Percentiles rank a stretch among this genome's conserved stretches.
Evolutionary conservation across 129 eudicot genomes (phyloP).

Genomic region (Escallonia rubra): DNA sequence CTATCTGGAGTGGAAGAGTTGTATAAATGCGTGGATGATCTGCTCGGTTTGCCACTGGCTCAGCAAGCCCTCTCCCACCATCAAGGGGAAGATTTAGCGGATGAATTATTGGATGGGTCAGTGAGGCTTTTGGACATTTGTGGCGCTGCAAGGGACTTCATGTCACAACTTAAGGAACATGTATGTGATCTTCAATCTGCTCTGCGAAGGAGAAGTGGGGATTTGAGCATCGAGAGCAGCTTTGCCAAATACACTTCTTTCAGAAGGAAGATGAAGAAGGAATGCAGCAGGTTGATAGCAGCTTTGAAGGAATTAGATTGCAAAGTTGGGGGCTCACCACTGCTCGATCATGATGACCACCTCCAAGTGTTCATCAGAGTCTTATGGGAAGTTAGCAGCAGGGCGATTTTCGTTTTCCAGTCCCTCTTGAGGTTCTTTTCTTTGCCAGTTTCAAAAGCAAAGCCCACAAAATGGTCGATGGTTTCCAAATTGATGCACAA

Average conservation of each 20-base stretch:
- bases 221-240: slow-evolving; percentile 3
- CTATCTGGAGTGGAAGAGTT: slow-evolving; percentile 33
- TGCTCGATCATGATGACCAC: slow-evolving; percentile 32
- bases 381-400: slow-evolving; percentile 40
- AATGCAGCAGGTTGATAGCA: slow-evolving; percentile 24
- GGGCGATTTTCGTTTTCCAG: slow-evolving; percentile 36
- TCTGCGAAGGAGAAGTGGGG: slow-evolving; percentile 26
- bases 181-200: slow-evolving; percentile 26
- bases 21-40: slow-evolving; percentile 35
- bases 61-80: slow-evolving; percentile 25
- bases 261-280: slow-evolving; percentile 25
- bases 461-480: slow-evolving; percentile 32
- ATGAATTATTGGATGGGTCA: slow-evolving; percentile 35
- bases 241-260: slow-evolving; percentile 1
- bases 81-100: slow-evolving; percentile 22
- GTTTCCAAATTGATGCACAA: slow-evolving; percentile 42
- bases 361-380: slow-evolving; percentile 40
- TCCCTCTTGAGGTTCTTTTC: slow-evolving; percentile 47
- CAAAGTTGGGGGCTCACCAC: slow-evolving; percentile 22
- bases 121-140: slow-evolving; percentile 33
- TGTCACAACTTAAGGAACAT: slow-evolving; percentile 28
- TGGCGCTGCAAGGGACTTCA: slow-evolving; percentile 24
- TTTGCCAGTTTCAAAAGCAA: slow-evolving; percentile 38
- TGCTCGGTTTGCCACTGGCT: slow-evolving; percentile 32
- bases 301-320: slow-evolving; percentile 37